Conservation (phyloP, 305 asterid genomes). For the Fraxinus platypoda region DNA sequence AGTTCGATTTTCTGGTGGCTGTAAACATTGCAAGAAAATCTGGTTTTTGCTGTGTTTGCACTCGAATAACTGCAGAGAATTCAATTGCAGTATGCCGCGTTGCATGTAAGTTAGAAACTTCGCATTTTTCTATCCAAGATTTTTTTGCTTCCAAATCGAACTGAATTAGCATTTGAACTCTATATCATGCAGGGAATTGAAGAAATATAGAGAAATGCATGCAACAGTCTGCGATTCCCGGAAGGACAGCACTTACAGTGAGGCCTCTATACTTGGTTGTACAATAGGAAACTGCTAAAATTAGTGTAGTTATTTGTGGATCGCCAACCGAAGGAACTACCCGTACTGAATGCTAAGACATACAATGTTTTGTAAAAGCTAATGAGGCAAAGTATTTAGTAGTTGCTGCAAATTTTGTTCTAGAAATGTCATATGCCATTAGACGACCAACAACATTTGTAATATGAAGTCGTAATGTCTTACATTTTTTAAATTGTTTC, state of each 20-base stretch:
- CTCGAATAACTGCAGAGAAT: constrained; percentile 37
- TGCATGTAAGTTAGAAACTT: constrained; percentile 47
- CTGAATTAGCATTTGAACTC: constrained; percentile 1
- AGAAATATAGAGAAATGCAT: constrained; percentile 20
- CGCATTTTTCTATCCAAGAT: background rate
- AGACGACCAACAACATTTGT: background rate
- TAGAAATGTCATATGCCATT: background rate
- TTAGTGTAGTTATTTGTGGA: background rate
- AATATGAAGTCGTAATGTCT: background rate
- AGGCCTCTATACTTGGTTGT: background rate
- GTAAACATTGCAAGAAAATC: constrained; percentile 33
- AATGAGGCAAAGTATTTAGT: background rate
- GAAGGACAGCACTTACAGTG: constrained; percentile 16
- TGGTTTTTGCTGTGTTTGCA: constrained; percentile 44
- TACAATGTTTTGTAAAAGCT: background rate
- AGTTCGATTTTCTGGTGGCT: constrained; percentile 33
- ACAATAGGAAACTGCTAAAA: background rate
- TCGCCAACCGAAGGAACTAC: background rate
- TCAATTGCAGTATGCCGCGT: constrained; percentile 46
- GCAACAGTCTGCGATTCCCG: constrained; percentile 1
- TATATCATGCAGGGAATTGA: constrained; percentile 39
- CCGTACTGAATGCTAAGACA: background rate
- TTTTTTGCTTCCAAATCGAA: constrained; percentile 9
- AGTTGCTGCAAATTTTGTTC: background rate
- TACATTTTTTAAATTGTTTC: background rate